Percentiles rank a stretch among this genome's conserved stretches.
Evolutionary conservation across 75 land plant species (phyloP).

Genomic region (Picea glauca): DNA sequence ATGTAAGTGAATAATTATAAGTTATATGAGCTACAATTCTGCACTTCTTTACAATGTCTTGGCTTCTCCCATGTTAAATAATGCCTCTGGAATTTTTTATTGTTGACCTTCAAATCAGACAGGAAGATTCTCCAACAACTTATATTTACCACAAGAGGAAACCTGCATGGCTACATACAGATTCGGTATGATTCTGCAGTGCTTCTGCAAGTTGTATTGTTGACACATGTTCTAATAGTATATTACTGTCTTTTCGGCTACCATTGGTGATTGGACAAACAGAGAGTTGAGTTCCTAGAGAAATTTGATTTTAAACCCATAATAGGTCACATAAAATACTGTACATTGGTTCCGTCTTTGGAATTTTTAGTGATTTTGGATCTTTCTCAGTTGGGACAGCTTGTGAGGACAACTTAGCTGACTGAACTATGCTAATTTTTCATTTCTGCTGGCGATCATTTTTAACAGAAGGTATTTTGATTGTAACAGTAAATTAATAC

Average conservation of each 20-base stretch:
- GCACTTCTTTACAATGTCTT: neutral
- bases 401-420: neutral
- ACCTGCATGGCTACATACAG: slow-evolving; percentile 62
- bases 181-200: slow-evolving; percentile 38
- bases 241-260: too few relatives aligned
- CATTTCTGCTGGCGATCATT: too few relatives aligned
- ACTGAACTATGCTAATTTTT: neutral
- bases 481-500: too few relatives aligned
- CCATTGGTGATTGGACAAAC: neutral
- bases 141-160: slow-evolving; percentile 31
- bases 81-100: neutral
- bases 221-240: neutral
- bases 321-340: neutral
- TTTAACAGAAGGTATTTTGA: too few relatives aligned
- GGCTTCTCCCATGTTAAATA: neutral
- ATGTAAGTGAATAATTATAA: neutral
- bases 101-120: neutral
- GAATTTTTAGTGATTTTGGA: neutral
- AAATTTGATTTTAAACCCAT: neutral
- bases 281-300: neutral
- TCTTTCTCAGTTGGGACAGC: neutral
- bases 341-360: neutral
- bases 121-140: neutral
- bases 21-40: neutral
- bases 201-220: neutral